These are phyloP conservation scores for Auricularia auricula-judae DNA, from an alignment of 768 basidiomycete species.

Conservation along the genomic window DNA sequence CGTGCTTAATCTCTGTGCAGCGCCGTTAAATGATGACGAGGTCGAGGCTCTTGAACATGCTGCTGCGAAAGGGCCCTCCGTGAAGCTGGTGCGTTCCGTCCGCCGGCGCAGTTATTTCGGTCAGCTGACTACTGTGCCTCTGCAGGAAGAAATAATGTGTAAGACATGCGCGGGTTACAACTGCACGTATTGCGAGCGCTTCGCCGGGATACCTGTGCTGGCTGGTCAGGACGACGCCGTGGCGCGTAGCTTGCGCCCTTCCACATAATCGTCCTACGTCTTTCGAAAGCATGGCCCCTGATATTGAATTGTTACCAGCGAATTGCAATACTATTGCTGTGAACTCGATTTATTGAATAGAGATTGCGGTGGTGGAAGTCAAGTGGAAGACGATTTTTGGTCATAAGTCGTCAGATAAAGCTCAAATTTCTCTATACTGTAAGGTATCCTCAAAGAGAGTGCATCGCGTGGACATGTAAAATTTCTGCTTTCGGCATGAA, in stretches of 20 bases:
- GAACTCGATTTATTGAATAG: too few species aligned
- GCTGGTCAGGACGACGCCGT: not conserved
- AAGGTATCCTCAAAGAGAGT: too few species aligned
- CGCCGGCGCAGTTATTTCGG: not conserved
- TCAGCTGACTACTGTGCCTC: not conserved
- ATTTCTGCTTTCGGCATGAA: too few species aligned
- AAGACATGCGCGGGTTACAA: not conserved
- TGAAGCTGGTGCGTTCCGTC: not conserved
- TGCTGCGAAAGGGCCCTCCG: conserved; percentile 18
- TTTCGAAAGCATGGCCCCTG: too few species aligned
- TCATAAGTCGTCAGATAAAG: too few species aligned
- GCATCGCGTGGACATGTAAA: too few species aligned
- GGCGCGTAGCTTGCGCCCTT: not conserved
- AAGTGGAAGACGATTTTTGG: too few species aligned
- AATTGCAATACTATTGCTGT: too few species aligned
- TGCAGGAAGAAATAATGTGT: not conserved
- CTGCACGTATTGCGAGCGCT: not conserved
- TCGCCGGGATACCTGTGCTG: not conserved
- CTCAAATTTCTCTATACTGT: too few species aligned
- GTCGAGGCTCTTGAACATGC: conserved; percentile 47
- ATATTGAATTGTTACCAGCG: too few species aligned
- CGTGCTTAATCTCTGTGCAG: conserved; percentile 19
- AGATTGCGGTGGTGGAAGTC: too few species aligned
- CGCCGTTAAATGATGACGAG: conserved; percentile 34
- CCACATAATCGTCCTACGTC: not conserved